Conservation (phyloP, 2,329 filamentous ascomycete genomes). For the Ophiostoma himal-ulmi region DNA sequence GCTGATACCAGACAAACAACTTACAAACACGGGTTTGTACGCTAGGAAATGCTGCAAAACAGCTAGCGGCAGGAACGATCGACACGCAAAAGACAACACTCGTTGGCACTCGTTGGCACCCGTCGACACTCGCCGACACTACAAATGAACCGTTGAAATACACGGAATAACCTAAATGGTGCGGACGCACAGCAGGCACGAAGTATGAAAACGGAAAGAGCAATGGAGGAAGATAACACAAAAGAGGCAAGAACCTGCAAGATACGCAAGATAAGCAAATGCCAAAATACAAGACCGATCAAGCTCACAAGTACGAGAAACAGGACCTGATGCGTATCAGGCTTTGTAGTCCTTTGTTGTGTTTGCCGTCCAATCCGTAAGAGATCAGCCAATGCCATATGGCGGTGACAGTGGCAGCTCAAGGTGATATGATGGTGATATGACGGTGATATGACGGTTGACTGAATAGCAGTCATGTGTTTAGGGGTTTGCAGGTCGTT, state of each 20-base stretch:
- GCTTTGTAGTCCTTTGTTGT: neutral
- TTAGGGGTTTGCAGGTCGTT: neutral
- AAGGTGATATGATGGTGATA: neutral
- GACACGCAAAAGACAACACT: neutral
- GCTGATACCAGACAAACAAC: neutral
- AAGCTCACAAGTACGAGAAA: neutral
- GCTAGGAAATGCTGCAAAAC: neutral
- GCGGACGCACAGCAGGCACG: neutral
- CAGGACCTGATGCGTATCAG: neutral
- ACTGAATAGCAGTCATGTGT: neutral
- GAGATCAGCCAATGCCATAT: neutral
- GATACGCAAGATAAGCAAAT: neutral
- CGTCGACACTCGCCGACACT: neutral
- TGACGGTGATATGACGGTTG: neutral
- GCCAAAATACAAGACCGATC: too few relatives aligned
- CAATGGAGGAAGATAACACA: neutral
- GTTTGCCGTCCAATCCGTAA: neutral
- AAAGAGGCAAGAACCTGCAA: neutral
- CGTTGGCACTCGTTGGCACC: neutral
- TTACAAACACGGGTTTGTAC: neutral
- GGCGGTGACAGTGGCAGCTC: neutral
- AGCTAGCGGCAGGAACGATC: conserved; percentile 6
- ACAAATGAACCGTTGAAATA: neutral
- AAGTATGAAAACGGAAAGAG: neutral
- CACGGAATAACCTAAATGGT: neutral